Percentiles rank a stretch among this genome's conserved stretches.
Evolutionary conservation across 2,329 filamentous ascomycete genomes (phyloP).

Genomic region (Diaporthe destruens): DNA sequence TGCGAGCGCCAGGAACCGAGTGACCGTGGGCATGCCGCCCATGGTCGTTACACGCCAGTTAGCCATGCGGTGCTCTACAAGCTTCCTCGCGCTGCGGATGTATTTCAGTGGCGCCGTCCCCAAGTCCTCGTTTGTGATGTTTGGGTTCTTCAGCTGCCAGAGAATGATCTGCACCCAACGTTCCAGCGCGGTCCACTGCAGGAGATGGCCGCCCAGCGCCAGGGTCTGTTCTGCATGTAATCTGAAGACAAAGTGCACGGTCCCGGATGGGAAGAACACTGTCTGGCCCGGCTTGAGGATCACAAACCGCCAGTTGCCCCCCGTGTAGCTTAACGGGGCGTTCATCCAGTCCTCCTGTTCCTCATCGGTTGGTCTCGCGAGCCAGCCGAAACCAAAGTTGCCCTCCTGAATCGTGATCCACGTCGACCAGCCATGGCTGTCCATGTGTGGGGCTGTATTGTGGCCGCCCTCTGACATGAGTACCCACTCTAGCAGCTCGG

Average conservation of each 20-base stretch:
- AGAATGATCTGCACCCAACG: constrained; percentile 49
- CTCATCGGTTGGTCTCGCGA: constrained; percentile 47
- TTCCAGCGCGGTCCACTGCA: constrained; percentile 51
- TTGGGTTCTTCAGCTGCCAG: constrained; percentile 47
- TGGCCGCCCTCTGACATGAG: constrained; percentile 52
- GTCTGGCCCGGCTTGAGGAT: constrained; percentile 52
- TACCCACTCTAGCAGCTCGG: constrained; percentile 50
- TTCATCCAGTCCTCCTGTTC: constrained; percentile 48
- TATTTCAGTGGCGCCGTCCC: constrained; percentile 40
- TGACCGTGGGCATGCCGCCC: constrained; percentile 39
- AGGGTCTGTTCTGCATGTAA: constrained; percentile 47
- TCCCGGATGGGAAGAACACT: constrained; percentile 52
- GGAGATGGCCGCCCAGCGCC: constrained; percentile 51
- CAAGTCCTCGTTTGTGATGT: constrained; percentile 50
- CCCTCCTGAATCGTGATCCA: constrained; percentile 52
- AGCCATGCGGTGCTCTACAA: constrained; percentile 39
- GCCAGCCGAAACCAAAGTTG: constrained; percentile 50
- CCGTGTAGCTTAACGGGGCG: constrained; percentile 45
- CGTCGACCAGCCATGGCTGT: constrained; percentile 51
- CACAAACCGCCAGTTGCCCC: constrained; percentile 50
- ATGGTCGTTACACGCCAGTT: constrained; percentile 38
- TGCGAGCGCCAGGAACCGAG: constrained; percentile 35
- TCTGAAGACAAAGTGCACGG: constrained; percentile 53
- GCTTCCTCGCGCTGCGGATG: constrained; percentile 38
- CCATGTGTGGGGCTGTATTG: constrained; percentile 51